Evolutionary conservation across 768 basidiomycete genomes (phyloP).

Genomic region (Tulasnella sp.): DNA sequence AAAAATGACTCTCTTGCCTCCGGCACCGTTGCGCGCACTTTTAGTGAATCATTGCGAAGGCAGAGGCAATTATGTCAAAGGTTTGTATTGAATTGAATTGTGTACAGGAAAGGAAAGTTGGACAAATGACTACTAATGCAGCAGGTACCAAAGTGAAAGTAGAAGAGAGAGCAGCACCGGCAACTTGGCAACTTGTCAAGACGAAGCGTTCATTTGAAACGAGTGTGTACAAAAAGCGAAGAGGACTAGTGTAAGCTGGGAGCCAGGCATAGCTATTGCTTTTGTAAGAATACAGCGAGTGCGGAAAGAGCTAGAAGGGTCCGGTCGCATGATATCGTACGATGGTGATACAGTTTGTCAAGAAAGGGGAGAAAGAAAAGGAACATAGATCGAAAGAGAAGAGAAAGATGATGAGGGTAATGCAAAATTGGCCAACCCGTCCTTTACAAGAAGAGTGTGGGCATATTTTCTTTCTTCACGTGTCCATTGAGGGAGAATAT

Average conservation of each 20-base stretch:
- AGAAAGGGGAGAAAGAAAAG: neutral
- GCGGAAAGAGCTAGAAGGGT: neutral
- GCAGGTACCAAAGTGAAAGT: neutral
- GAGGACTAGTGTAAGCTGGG: neutral
- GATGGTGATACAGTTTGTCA: neutral
- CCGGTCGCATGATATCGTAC: neutral
- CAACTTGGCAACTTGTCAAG: neutral
- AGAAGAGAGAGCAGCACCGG: neutral
- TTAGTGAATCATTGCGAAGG: neutral
- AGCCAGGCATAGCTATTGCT: neutral
- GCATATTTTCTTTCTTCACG: slow-evolving; percentile 6
- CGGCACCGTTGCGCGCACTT: neutral
- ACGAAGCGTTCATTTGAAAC: neutral
- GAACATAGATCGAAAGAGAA: neutral
- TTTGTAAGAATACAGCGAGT: neutral
- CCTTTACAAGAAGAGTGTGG: slow-evolving; percentile 11
- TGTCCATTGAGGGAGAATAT: slow-evolving; percentile 5
- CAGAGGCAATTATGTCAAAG: neutral
- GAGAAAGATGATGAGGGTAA: neutral
- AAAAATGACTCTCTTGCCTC: neutral
- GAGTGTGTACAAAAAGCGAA: neutral
- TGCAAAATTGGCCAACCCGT: slow-evolving; percentile 16
- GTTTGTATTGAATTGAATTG: neutral
- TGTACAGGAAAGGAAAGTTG: neutral
- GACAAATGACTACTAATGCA: neutral